Evolutionary conservation across 2,329 filamentous ascomycete genomes (phyloP).

Genomic region (Beauveria sp.): DNA sequence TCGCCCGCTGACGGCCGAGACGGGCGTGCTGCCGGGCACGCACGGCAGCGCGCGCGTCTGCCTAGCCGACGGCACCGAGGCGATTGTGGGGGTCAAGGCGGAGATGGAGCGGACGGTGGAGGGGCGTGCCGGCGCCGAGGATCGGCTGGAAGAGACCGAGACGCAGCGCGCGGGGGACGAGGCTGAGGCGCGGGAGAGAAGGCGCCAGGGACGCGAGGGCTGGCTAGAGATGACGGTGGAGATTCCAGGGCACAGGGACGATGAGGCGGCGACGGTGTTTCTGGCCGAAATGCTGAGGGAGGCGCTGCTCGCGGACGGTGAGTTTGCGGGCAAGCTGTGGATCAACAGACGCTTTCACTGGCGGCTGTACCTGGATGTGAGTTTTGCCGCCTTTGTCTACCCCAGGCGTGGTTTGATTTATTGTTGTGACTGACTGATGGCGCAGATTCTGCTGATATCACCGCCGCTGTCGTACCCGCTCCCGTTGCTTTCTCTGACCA

Average conservation of each 20-base stretch:
- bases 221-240: slow-evolving; percentile 92
- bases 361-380: slow-evolving; percentile 89
- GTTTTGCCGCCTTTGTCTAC: slow-evolving; percentile 25
- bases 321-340: slow-evolving; percentile 63
- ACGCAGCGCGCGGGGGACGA: slow-evolving; percentile 30
- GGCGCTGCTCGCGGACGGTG: slow-evolving; percentile 67
- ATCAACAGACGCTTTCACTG: slow-evolving; percentile 94
- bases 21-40: slow-evolving; percentile 77
- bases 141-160: slow-evolving; percentile 23
- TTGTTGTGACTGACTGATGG: neutral
- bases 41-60: slow-evolving; percentile 92
- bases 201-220: slow-evolving; percentile 43
- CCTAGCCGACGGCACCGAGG: slow-evolving; percentile 91
- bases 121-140: slow-evolving; percentile 18
- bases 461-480: slow-evolving; percentile 87
- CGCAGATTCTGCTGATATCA: slow-evolving; percentile 84
- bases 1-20: slow-evolving; percentile 83
- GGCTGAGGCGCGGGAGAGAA: slow-evolving; percentile 30
- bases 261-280: slow-evolving; percentile 84
- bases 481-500: slow-evolving; percentile 84
- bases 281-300: slow-evolving; percentile 83
- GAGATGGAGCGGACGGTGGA: slow-evolving; percentile 71
- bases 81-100: slow-evolving; percentile 90
- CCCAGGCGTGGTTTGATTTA: neutral
- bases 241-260: slow-evolving; percentile 83